Evolutionary conservation across 352 stramenopile genomes (phyloP).

Genomic region (Blastocystis sp.): DNA sequence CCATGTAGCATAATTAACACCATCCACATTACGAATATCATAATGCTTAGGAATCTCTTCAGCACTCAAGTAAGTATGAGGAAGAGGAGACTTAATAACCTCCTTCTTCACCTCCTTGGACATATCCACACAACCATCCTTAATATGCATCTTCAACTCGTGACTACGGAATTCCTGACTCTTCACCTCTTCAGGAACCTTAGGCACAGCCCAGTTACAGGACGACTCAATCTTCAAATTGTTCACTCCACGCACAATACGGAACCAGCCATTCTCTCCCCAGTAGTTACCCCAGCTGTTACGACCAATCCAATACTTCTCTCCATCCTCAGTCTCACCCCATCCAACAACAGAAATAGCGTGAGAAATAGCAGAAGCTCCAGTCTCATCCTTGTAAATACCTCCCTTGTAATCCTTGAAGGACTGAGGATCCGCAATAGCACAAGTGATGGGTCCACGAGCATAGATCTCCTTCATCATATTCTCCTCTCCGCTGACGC

Average conservation of each 20-base stretch:
- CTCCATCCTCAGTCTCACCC: conserved; percentile 78
- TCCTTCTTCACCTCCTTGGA: neutral
- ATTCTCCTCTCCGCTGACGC: conserved; percentile 81
- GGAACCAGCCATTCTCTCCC: conserved; percentile 91
- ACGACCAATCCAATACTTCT: conserved; percentile 90
- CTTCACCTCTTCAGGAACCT: conserved; percentile 8
- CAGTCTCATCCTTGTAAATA: conserved; percentile 85
- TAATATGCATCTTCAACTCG: conserved; percentile 78
- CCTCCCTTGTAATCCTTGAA: conserved; percentile 86
- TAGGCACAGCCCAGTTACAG: conserved; percentile 84
- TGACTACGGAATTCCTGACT: conserved; percentile 74
- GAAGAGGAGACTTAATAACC: conserved; percentile 72
- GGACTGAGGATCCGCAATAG: conserved; percentile 71
- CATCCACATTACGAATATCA: conserved; percentile 89
- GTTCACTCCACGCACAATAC: conserved; percentile 84
- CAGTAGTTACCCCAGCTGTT: conserved; percentile 90
- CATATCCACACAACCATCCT: conserved; percentile 87
- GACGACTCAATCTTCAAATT: conserved; percentile 87
- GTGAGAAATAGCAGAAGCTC: conserved; percentile 78
- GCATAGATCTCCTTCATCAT: conserved; percentile 95
- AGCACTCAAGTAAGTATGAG: conserved; percentile 78
- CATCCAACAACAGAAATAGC: conserved; percentile 92
- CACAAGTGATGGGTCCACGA: conserved; percentile 87
- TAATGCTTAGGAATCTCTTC: conserved; percentile 84
- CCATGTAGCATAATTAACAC: conserved; percentile 90